Percentiles rank a stretch among this genome's conserved stretches.
Evolutionary conservation across 225 moss, liverwort and hornwort species (phyloP).

Genomic region (Pseudisothecium myosuroides): DNA sequence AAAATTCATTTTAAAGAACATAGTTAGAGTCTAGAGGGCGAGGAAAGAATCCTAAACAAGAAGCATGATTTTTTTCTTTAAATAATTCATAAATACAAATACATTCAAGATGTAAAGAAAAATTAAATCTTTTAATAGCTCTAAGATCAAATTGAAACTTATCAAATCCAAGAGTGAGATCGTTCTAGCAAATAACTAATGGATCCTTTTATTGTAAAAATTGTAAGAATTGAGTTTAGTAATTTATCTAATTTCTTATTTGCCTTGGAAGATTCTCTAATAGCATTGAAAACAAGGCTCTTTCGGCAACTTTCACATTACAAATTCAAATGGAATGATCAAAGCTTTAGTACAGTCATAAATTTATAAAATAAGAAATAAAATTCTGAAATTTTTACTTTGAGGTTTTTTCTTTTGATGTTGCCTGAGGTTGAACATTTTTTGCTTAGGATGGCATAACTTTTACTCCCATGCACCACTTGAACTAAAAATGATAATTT

Average conservation of each 20-base stretch:
- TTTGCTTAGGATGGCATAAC: not conserved
- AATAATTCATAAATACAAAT: not conserved
- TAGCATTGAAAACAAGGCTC: not conserved
- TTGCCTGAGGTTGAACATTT: not conserved
- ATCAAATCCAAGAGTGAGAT: not conserved
- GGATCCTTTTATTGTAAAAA: not conserved
- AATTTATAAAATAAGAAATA: not conserved
- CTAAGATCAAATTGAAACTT: not conserved
- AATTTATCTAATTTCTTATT: fast-evolving
- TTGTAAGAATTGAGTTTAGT: not conserved
- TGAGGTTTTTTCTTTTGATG: not conserved
- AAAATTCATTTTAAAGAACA: not conserved
- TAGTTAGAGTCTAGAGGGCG: fast-evolving
- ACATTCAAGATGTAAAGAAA: not conserved
- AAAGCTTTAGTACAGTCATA: not conserved
- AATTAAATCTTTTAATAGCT: not conserved
- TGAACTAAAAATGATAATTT: not conserved
- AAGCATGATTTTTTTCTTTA: not conserved
- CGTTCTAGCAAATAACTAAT: not conserved
- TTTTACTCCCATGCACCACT: not conserved
- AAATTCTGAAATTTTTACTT: not conserved
- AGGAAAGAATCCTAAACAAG: not conserved
- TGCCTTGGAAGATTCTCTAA: not conserved
- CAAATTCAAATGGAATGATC: not conserved
- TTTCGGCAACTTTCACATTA: not conserved